Conservation (phyloP, 2,329 filamentous ascomycete species). For the Diaporthe citrichinensis region DNA sequence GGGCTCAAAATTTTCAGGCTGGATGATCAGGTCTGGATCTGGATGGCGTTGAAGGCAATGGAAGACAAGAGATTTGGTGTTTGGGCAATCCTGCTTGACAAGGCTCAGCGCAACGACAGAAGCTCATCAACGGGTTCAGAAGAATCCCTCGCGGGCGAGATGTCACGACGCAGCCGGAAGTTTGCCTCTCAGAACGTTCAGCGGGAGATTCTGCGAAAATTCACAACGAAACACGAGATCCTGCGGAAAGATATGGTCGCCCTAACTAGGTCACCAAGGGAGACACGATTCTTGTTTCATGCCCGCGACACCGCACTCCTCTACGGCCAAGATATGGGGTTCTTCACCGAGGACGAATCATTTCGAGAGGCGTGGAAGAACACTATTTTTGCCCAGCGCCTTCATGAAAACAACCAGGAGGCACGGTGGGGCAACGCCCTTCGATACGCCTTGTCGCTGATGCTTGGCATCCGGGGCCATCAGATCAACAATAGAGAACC, state of each 20-base stretch:
- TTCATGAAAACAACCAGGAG: conserved; percentile 37
- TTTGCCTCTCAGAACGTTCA: conserved; percentile 4
- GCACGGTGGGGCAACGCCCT: conserved; percentile 39
- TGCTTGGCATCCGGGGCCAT: conserved; percentile 18
- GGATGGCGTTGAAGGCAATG: background rate
- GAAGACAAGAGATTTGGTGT: background rate
- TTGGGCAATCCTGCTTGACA: background rate
- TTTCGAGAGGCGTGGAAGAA: conserved; percentile 39
- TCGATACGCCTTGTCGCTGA: conserved; percentile 38
- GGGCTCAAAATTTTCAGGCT: background rate
- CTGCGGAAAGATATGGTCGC: conserved; percentile 41
- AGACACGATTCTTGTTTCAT: conserved; percentile 42
- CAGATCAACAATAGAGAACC: background rate
- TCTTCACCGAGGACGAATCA: background rate
- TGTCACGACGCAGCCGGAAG: too few relatives aligned
- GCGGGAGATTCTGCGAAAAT: conserved; percentile 32
- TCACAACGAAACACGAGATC: conserved; percentile 37
- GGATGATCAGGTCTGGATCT: conserved; percentile 6
- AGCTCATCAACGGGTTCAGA: background rate
- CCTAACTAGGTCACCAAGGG: conserved; percentile 38
- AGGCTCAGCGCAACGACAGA: background rate
- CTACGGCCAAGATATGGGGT: conserved; percentile 18
- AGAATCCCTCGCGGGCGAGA: fast-evolving
- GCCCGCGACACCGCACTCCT: conserved; percentile 42
- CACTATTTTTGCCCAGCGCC: conserved; percentile 36